Evolutionary conservation across 164 flowering plant species (phyloP), one percentile per base, ranked within the genome.

Genomic region (Akebia trifoliata): DNA sequence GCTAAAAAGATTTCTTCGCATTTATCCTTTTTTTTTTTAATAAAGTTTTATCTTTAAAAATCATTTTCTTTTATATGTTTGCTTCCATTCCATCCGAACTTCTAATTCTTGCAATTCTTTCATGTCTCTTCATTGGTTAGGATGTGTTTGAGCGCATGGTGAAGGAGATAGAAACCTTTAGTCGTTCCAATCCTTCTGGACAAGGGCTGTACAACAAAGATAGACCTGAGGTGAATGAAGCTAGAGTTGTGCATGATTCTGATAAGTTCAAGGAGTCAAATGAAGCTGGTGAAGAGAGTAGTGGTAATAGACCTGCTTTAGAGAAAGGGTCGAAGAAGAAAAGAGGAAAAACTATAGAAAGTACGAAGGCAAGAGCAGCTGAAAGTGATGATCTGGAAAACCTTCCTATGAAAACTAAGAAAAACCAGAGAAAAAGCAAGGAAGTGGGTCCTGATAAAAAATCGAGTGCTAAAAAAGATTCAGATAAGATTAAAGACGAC

Each of bases 261-360:
- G 60, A 69, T 45, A 72, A 54, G 56, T 42, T 55, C 14, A 6
- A 61, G 31, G 81, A 79, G 43, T 60, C 68, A 18, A 73, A 56
- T 62, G 98, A 88, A 57, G 66, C 63, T 63, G 66, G 53, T 45
- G 68, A 38, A 57, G 83, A 79, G 57, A 69, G 60, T 67, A 57
- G 65, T 61, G 56, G 57, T 57, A 73, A 48, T 36, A 85, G 73
- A 75, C 74, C 69, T 57, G 68, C 56, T 28, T 6, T 31, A 31
- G 98, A 91, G 60, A 88, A 76, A 71, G 90, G 83, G 25, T 73
- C 80, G 29, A 93, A 77, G 73, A 93, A 80, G 80, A 93, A 84
- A 73, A 82, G 76, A 69, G 97, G 94, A 44, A 89, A 87, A 70
- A 29, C 79, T 4, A 15, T 74, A 32, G 87, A 83, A 20, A 67